Base-by-base conservation (phyloP, 805 yeast species). In the Saccharomycopsis vini region DNA sequence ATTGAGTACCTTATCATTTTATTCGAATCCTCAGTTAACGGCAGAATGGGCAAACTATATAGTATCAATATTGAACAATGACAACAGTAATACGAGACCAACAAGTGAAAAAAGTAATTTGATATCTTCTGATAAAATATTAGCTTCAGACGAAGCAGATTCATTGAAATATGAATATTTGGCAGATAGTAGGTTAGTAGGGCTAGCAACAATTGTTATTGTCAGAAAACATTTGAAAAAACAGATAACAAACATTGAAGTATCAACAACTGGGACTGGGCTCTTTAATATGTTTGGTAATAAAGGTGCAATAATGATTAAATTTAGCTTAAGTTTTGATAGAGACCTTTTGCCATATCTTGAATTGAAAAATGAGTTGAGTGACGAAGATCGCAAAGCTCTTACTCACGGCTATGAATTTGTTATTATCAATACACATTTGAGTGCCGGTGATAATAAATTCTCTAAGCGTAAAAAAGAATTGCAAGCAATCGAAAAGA, bases 211-310 rank as follows among this genome's bases (percentile, higher is more conserved):
- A 2, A 60, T 75, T 6, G 54, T 75, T 10, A 54, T 74, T n/a
- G 63, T 67, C 2, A 56, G 56, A 15, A 46, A 54, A 2, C 54
- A 57, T 3, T 39, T 71, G 2, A 55, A 52, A 4, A 49, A 56
- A 2, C 71, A 73, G 47, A 59, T 76, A n/a, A 57, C 67, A 2
- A 51, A 61, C 16, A 43, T 74, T 4, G 56, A 58, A 16, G 61
- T 63, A 3, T 58, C 64, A 2, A 65, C 77, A 0, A 62, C 77
- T 5, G 81, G 82, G 0, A 69, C 81, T 0, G 82, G 82, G 0
- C 66, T 75, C 32, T 54, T 77, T 40, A 69, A 75, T 21, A 52
- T 68, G 20, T 77, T 79, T 74, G 81, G 80, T 15, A 77, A 77
- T 57, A 77, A 77, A 52, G 83, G 83, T 2, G 77, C 79, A 3